Base-by-base conservation (phyloP, 352 stramenopile genomes). In the Globisporangium alternatum region DNA sequence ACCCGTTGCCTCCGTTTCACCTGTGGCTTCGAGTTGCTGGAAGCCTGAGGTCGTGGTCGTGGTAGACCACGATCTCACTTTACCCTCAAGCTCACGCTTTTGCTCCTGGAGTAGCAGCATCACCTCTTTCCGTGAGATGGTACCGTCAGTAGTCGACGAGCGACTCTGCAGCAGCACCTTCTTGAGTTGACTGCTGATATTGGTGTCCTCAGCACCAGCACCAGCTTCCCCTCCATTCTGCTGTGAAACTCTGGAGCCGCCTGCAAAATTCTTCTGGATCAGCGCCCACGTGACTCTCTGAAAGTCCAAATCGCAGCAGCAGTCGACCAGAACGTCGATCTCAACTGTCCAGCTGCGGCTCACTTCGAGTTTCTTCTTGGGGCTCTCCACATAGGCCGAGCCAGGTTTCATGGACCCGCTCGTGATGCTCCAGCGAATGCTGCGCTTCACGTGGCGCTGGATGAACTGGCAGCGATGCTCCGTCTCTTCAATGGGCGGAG, bases 301-400 rank as follows among this genome's bases (percentile, higher is more conserved):
- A n/a, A 79, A 76, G 30, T 60, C 66, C 13, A 31, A 21, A 39
- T 74, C 62, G 33, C 67, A 75, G 30, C 71, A 78, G 62, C 71
- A 74, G 13, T 58, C 52, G 8, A 66, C 62, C 15, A 78, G 41
- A 3, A 55, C 61, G 10, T 78, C 68, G 45, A 56, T 57, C 28
- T 68, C 63, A 1, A 30, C 25, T 0, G 47, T 59, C 56, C 56
- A 63, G 35, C 33, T 60, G 13, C 47, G 45, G 7, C n/a, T 60
- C n/a, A 63, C 47, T 44, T 68, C 63, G 39, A 17, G 39, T 22
- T 44, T 43, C 22, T 71, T 44, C n/a, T 49, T 63, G 5, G 33
- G 25, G 13, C 63, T 54, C 39, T 60, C 52, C 10, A 17, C 12
- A 8, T 48, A 51, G 10, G 45, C 10, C 0, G 45, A 56, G 1